Evolutionary conservation across 257 asterid species (phyloP).

Genomic region (Pogostemon cablin): DNA sequence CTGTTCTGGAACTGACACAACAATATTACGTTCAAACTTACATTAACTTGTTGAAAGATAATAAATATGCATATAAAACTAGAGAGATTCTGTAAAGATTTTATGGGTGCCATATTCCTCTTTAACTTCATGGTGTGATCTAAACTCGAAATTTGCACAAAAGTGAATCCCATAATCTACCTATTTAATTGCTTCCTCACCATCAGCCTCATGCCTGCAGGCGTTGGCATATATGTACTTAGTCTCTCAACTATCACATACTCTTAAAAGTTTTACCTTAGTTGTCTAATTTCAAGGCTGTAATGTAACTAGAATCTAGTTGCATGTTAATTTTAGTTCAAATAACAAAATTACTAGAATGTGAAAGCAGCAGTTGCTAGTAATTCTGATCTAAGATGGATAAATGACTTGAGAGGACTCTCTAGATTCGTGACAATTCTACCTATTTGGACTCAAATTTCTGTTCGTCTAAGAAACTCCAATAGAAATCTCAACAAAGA

Average conservation of each 20-base stretch:
- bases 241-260: too few species aligned
- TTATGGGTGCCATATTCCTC: not conserved
- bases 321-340: not conserved
- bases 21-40: not conserved
- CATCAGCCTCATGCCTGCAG: not conserved
- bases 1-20: not conserved
- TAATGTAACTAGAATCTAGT: too few species aligned
- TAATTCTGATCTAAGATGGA: not conserved
- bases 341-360: not conserved
- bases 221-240: too few species aligned
- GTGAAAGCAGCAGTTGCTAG: not conserved
- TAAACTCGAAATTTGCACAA: not conserved
- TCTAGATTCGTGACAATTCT: not conserved
- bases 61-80: not conserved
- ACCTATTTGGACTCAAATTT: not conserved
- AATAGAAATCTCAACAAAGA: not conserved
- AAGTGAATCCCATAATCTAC: not conserved
- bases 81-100: not conserved
- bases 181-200: not conserved
- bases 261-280: too few species aligned
- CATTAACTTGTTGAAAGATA: not conserved
- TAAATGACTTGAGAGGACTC: not conserved
- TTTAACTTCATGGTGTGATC: not conserved
- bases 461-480: not conserved
- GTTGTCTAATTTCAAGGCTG: too few species aligned